Conservation (phyloP, 2,329 filamentous ascomycete species). For the Nemania abortiva region DNA sequence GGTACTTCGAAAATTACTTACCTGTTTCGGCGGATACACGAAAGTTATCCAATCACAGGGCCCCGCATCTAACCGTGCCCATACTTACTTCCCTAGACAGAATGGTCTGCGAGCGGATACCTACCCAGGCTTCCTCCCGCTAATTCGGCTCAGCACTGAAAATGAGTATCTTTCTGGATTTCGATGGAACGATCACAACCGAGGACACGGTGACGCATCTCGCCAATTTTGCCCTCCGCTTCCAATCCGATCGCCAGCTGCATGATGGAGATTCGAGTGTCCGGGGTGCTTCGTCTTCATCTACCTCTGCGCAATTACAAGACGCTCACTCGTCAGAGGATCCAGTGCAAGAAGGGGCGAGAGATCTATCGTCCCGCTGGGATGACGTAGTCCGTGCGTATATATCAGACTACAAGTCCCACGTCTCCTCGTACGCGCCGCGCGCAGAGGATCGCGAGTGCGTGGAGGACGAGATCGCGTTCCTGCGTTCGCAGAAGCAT, state of each 20-base stretch:
- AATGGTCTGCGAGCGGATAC: not conserved
- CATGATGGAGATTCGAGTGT: conserved; percentile 10
- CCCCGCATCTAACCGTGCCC: not conserved
- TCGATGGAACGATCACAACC: conserved; percentile 70
- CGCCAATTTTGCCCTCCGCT: conserved; percentile 57
- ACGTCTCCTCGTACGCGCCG: conserved; percentile 53
- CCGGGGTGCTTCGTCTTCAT: conserved; percentile 18
- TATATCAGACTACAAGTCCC: conserved; percentile 56
- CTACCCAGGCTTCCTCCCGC: not conserved
- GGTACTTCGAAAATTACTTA: not conserved
- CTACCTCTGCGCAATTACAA: not conserved
- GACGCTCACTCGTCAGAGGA: not conserved
- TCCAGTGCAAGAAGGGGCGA: not conserved
- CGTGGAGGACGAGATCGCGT: conserved; percentile 49
- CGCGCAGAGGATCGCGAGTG: conserved; percentile 51
- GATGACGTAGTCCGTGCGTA: conserved; percentile 61
- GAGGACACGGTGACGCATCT: conserved; percentile 65
- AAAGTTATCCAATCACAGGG: conserved; percentile 22
- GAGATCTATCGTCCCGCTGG: conserved; percentile 58
- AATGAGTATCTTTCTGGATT: conserved; percentile 64
- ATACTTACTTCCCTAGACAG: not conserved
- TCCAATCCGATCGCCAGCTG: conserved; percentile 34
- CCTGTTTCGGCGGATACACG: conserved; percentile 8
- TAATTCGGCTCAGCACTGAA: not conserved
- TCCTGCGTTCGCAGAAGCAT: conserved; percentile 57